phyloP scores from a whole-genome alignment of 1,139 yeast genomes.

The Zygoascus meyerae region DNA sequence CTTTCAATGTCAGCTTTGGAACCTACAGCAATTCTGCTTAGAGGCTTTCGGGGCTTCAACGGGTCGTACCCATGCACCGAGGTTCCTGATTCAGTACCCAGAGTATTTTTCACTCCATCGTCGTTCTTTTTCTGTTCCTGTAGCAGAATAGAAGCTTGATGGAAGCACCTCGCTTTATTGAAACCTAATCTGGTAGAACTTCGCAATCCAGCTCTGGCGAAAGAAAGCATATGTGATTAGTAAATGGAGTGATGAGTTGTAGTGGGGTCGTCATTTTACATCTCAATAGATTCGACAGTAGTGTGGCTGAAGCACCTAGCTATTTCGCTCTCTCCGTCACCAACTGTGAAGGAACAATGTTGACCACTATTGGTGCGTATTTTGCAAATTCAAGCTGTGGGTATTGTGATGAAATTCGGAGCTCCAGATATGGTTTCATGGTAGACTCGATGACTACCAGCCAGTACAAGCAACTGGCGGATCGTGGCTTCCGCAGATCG shows the following conservation, averaged over 20 bases:
- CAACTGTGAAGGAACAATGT: conserved; percentile 1
- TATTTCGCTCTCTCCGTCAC: too few species aligned
- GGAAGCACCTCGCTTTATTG: neutral
- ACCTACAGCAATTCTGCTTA: conserved; percentile 52
- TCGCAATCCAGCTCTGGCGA: neutral
- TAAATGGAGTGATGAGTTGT: neutral
- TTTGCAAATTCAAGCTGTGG: conserved; percentile 43
- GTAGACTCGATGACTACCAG: conserved; percentile 43
- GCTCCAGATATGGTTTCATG: conserved; percentile 42
- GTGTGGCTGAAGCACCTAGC: too few species aligned
- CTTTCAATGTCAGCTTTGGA: conserved; percentile 20
- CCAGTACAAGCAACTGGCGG: conserved; percentile 59
- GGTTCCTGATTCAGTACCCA: conserved; percentile 20
- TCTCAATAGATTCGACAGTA: too few species aligned
- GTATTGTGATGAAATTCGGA: conserved; percentile 42
- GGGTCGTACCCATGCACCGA: conserved; percentile 29
- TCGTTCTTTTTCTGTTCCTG: neutral
- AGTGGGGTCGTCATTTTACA: too few species aligned
- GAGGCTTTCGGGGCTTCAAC: conserved; percentile 37
- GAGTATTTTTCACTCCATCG: neutral
- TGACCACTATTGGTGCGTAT: conserved; percentile 16
- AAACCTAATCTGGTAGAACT: neutral
- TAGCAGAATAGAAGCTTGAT: neutral
- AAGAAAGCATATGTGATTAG: conserved; percentile 3
- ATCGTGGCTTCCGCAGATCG: conserved; percentile 73